phyloP scores from a whole-genome alignment of 1,139 yeast genomes.

The Yamadazyma conglobata region DNA sequence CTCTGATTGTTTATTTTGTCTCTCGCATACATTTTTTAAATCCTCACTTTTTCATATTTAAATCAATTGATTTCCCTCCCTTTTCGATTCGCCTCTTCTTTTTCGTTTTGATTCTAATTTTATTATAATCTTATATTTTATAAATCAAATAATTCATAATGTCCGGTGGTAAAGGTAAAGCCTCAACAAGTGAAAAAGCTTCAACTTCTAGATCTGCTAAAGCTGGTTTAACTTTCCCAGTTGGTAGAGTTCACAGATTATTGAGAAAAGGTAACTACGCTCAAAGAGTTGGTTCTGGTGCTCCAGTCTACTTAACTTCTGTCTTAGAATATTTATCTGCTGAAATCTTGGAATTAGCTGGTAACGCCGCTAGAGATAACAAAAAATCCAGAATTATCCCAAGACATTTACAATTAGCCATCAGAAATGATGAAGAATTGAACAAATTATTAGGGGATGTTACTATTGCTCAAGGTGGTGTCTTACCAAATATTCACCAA shows the following conservation, averaged over 20 bases:
- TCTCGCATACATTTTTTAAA: too few species aligned
- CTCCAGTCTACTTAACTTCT: constrained; percentile 52
- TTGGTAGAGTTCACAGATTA: constrained; percentile 54
- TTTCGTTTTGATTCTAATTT: constrained; percentile 6
- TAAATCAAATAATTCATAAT: constrained; percentile 17
- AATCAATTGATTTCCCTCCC: constrained; percentile 7
- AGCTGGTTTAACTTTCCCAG: constrained; percentile 56
- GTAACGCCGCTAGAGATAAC: constrained; percentile 58
- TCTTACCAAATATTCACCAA: constrained; percentile 94
- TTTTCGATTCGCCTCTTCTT: constrained; percentile 3
- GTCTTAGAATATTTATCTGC: constrained; percentile 53
- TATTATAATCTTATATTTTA: constrained; percentile 14
- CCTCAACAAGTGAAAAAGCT: constrained; percentile 51
- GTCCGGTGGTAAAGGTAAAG: constrained; percentile 57
- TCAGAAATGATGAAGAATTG: constrained; percentile 53
- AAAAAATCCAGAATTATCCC: constrained; percentile 56
- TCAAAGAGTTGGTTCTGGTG: constrained; percentile 56
- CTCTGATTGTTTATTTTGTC: too few species aligned
- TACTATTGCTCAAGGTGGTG: constrained; percentile 98
- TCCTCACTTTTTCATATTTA: constrained; percentile 3
- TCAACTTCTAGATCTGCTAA: constrained; percentile 52
- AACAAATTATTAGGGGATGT: constrained; percentile 78
- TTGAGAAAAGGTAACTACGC: constrained; percentile 56
- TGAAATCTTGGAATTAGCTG: constrained; percentile 54
- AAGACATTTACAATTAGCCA: constrained; percentile 52